Percentiles rank a stretch among this genome's conserved stretches.
These are phyloP conservation scores for Leccinum fuscescens DNA, from an alignment of 1,284 basidiomycete genomes.

Conservation along the genomic window DNA sequence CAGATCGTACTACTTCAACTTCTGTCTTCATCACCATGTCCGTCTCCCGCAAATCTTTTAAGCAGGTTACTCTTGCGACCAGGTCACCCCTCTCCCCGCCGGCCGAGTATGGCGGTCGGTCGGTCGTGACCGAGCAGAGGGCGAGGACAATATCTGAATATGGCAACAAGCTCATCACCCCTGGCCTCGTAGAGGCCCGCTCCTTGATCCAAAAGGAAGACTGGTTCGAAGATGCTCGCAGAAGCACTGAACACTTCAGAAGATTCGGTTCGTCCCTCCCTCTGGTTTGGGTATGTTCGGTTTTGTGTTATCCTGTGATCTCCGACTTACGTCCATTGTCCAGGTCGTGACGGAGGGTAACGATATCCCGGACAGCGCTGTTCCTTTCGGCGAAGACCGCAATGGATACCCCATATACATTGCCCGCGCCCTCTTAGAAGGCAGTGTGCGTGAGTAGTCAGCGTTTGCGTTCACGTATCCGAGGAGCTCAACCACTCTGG, in stretches of 20 bases:
- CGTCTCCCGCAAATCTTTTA: slow-evolving; percentile 10
- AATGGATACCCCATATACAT: slow-evolving; percentile 30
- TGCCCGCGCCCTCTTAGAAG: slow-evolving; percentile 35
- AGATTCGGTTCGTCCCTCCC: slow-evolving; percentile 26
- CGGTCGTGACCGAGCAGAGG: slow-evolving; percentile 10
- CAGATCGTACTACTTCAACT: too few species aligned
- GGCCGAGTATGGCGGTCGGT: slow-evolving; percentile 8
- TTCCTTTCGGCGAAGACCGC: slow-evolving; percentile 35
- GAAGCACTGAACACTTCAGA: slow-evolving; percentile 32
- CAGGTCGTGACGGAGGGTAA: slow-evolving; percentile 32
- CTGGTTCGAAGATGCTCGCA: slow-evolving; percentile 30
- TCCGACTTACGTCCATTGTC: background rate
- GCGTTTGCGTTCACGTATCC: background rate
- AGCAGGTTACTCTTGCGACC: background rate
- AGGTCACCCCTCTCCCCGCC: slow-evolving; percentile 15
- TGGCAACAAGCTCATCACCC: slow-evolving; percentile 7
- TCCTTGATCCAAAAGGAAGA: slow-evolving; percentile 25
- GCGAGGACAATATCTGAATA: slow-evolving; percentile 23
- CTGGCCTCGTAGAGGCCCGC: slow-evolving; percentile 11
- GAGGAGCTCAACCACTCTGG: background rate
- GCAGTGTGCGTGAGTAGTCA: slow-evolving; percentile 26
- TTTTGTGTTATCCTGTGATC: background rate
- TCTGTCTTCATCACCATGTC: slow-evolving; percentile 10
- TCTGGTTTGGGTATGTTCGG: slow-evolving; percentile 29
- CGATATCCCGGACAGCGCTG: slow-evolving; percentile 30